Evolutionary conservation across 192 early-diverging fungal species (phyloP), one percentile per base, ranked within the genome.

Genomic region (Hyaloraphidium curvatum): DNA sequence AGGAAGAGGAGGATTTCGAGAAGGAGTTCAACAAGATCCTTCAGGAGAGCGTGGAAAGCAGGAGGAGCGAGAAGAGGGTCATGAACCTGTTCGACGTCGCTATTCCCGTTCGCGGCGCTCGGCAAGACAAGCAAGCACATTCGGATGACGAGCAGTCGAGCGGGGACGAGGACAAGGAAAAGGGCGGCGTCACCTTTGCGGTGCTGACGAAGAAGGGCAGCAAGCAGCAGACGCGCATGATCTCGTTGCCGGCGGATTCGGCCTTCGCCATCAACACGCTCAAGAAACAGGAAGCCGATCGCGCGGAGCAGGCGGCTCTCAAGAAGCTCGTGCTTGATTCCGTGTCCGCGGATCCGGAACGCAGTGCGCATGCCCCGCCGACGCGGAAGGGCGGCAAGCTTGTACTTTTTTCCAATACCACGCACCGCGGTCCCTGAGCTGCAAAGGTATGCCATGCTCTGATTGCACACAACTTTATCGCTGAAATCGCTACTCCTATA

Each of bases 261-360:
- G 66, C 72, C 17, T 80, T 98, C 59, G 95, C 85, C 0, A 66
- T 80, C 48, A 86, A 71, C 52, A 82, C 90, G 4, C 68, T 81
- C 14, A 75, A 71, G 30, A 89, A 91, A 58, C 85, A 88, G 59
- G 83, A 91, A 64, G 81, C 82, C 16, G 84, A 87, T 23, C 73
- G 83, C 41, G 82, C 84, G 51, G 92, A 96, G 62, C 82, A 86
- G 54, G 76, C 76, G 52, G 82, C 87, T 35, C 69, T 98, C 60
- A 98, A 98, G 64, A 69, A 80, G 56, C 63, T 96, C 27, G 95
- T 98, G 7, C 70, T 98, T 23, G 82, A 76, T 59, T 96, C 92
- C 48, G 88, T n/a, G n/a, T n/a, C n/a, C n/a, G n/a, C n/a, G n/a
- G n/a, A n/a, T n/a, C n/a, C n/a, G n/a, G n/a, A n/a, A n/a, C n/a